Base-by-base conservation (phyloP, 768 basidiomycete species). In the Russula vinacea region DNA sequence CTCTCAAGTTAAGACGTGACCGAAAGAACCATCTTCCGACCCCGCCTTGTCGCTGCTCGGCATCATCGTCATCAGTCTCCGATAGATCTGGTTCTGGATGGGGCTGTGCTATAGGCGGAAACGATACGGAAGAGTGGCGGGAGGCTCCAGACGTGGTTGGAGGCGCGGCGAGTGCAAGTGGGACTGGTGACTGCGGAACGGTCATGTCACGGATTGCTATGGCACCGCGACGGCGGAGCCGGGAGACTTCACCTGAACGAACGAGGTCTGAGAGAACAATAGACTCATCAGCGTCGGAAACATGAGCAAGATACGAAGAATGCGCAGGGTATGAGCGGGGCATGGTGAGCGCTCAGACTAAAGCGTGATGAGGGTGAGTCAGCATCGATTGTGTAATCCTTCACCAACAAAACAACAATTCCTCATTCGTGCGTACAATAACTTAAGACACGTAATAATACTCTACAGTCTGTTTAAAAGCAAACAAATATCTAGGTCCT, bases 221-320 rank as follows among this genome's bases (percentile, higher is more conserved):
- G 57, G 89, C 89, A 13, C 89, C 89, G 67, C 89, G 77, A 61
- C 89, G 77, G n/a, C 89, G 81, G 58, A 90, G 75, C 6, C 89
- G 79, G 4, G 89, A 90, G 0, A 86, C 85, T 70, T 90, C 89
- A 17, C 84, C 89, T 1, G 85, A 85, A 56, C 89, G 85, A 17
- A 90, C 79, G 47, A 90, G 80, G 73, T 90, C 88, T 2, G 86
- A 87, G 51, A 90, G 81, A 22, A 89, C 82, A 61, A 90, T 86
- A 37, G 84, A 80, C 70, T 85, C 85, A 68, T 90, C 88, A 2
- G 78, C 79, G 63, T 88, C 85, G 42, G 77, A 76, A 32, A 68
- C 44, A 55, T 57, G 42, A 17, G 64, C 47, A 2, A 64, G 40
- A 42, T 63, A 29, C 26, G 67, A 39, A n/a, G 67, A 3, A 50